phyloP scores from a whole-genome alignment of 305 asterid genomes.

The Caryopteris hybrid region DNA sequence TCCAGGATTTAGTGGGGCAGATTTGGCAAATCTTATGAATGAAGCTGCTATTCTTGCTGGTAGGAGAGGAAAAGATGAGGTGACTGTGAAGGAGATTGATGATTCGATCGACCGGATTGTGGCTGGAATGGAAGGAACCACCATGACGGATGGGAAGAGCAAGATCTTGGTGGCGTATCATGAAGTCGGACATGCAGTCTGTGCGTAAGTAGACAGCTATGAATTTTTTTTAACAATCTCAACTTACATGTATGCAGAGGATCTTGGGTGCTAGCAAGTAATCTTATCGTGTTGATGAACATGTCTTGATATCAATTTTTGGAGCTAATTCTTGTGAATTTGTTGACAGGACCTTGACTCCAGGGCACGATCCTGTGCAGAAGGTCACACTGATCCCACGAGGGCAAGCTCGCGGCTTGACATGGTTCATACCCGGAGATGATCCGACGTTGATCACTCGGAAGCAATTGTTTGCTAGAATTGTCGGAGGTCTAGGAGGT shows the following conservation, averaged over 20 bases:
- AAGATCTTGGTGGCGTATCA: conserved; percentile 65
- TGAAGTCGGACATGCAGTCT: conserved; percentile 62
- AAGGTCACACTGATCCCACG: conserved; percentile 77
- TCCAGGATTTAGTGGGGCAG: conserved; percentile 78
- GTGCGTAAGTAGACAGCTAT: conserved; percentile 61
- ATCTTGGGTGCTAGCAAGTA: too few relatives aligned
- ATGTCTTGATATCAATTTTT: neutral
- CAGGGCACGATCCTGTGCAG: conserved; percentile 63
- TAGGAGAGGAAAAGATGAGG: conserved; percentile 44
- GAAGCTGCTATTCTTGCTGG: conserved; percentile 83
- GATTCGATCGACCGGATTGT: conserved; percentile 65
- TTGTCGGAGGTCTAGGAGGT: conserved; percentile 73
- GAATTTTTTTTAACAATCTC: too few relatives aligned
- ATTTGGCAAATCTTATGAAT: conserved; percentile 69
- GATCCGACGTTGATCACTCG: conserved; percentile 56
- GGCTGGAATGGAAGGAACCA: conserved; percentile 80
- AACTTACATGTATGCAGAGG: too few relatives aligned
- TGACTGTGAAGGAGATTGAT: conserved; percentile 45
- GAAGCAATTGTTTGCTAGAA: conserved; percentile 61
- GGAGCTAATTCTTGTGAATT: conserved; percentile 5
- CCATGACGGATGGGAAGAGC: conserved; percentile 66
- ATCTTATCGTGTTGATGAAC: neutral
- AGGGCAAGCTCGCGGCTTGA: conserved; percentile 72
- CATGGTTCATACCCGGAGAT: conserved; percentile 57
- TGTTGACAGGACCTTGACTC: conserved; percentile 46